Evolutionary conservation across 768 basidiomycete species (phyloP), one percentile per base, ranked within the genome.

Genomic region (Tylopilus balloui): DNA sequence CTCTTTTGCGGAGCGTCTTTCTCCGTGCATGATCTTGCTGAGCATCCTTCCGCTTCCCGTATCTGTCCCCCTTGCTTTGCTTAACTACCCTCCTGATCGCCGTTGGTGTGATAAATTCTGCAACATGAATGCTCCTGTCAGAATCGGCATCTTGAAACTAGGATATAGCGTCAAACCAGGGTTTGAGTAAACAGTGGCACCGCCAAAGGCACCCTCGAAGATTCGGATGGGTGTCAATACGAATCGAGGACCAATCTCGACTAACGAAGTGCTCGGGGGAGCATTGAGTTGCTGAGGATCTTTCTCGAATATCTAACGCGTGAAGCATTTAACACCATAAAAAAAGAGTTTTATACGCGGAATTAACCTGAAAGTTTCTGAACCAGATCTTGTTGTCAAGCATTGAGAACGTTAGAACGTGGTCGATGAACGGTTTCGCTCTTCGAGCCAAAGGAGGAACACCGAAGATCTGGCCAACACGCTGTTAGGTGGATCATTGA

Each of bases 331-430:
- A 6, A 38, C 6, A n/a, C 36, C 13, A 19, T 36, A 20, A 29
- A 17, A 32, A 36, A 28, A 15, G 20, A 14, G 37, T 46, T 31
- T 39, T 25, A 31, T 31, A 37, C 14, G 21, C 29, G 39, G 52
- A 35, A 63, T 74, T 56, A 50, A 93, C 92, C 80, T 99, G 96
- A 74, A 88, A 99, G 70, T 98, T 98, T 56, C 96, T 83, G 77
- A 98, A 98, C 96, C 96, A 99, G 56, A 98, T 92, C 68, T 96
- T 98, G 62, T 80, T 78, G 74, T 99, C 96, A 25, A 95, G 78
- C 47, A 98, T 76, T 28, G 95, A 96, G 70, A 99, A 98, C 32
- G 92, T 93, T 55, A 98, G 78, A 65, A 99, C 83, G 63, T 98
- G 96, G 71, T 99, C 96, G 62, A 99, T 82, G 72, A 99, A 99